phyloP scores from a whole-genome alignment of 2,329 filamentous ascomycete species.

The Colletotrichum echinochloae region DNA sequence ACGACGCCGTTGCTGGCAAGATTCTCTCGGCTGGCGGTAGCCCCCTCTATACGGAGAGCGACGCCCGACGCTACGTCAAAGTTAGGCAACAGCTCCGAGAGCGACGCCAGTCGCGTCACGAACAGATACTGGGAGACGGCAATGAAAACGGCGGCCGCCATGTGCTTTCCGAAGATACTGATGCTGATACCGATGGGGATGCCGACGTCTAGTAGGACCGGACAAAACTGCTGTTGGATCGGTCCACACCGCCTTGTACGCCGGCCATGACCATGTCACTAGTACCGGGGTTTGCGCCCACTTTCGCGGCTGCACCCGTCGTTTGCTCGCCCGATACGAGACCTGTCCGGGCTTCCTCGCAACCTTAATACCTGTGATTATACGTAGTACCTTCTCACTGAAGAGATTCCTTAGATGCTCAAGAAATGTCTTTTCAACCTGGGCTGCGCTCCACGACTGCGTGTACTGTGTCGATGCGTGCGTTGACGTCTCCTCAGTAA shows the following conservation, averaged over 20 bases:
- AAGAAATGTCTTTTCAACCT: constrained; percentile 9
- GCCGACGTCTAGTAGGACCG: too few relatives aligned
- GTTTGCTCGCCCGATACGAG: background rate
- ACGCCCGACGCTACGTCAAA: too few relatives aligned
- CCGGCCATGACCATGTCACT: constrained; percentile 1
- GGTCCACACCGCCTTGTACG: constrained; percentile 2
- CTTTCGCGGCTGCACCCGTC: background rate
- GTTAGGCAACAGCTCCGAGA: too few relatives aligned
- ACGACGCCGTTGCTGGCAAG: constrained; percentile 68
- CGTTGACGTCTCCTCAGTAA: constrained; percentile 1
- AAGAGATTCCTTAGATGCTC: constrained; percentile 4
- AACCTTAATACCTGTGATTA: constrained; percentile 19
- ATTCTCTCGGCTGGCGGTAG: constrained; percentile 66
- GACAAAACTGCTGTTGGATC: background rate
- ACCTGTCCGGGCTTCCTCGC: constrained; percentile 3
- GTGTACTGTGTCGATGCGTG: background rate
- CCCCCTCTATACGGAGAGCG: constrained; percentile 56
- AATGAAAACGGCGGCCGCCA: too few relatives aligned
- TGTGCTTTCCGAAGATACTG: too few relatives aligned
- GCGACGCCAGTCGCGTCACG: too few relatives aligned
- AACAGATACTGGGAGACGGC: too few relatives aligned
- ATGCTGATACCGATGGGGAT: too few relatives aligned
- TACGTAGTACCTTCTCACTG: constrained; percentile 6
- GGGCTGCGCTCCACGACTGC: constrained; percentile 11
- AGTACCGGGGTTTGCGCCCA: constrained; percentile 14